phyloP scores from a whole-genome alignment of 371 early-diverging fungal genomes.

The Actinomortierella ambigua region DNA sequence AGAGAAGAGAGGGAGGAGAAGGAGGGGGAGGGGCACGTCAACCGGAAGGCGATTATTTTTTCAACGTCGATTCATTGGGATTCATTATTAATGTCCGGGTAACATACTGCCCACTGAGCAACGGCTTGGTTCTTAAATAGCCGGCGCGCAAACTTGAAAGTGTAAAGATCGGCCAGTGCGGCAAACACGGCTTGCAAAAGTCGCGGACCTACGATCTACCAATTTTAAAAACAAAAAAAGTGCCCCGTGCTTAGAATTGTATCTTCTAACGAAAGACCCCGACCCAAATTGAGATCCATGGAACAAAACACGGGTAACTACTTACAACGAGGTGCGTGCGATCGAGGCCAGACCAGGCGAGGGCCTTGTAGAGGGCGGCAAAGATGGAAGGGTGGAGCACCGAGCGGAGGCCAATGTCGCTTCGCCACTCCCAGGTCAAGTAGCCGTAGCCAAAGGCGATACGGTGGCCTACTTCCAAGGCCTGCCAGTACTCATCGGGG shows the following conservation, averaged over 20 bases:
- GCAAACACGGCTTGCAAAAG: conserved; percentile 75
- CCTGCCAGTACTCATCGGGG: conserved; percentile 94
- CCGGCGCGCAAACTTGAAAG: conserved; percentile 69
- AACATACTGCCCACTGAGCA: conserved; percentile 69
- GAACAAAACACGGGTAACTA: conserved; percentile 6
- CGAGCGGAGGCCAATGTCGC: conserved; percentile 65
- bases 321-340: conserved; percentile 59
- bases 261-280: neutral
- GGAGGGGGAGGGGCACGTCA: neutral
- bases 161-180: conserved; percentile 74
- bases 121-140: conserved; percentile 53
- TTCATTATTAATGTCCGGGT: conserved; percentile 2
- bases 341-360: conserved; percentile 67
- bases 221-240: neutral
- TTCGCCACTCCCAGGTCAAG: conserved; percentile 91
- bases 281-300: neutral
- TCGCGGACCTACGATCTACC: conserved; percentile 74
- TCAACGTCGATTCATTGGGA: conserved; percentile 5
- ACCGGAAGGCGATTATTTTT: neutral
- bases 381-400: conserved; percentile 80
- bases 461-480: conserved; percentile 85
- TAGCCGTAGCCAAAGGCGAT: conserved; percentile 86
- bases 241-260: neutral
- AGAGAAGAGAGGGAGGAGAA: neutral
- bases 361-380: conserved; percentile 68